phyloP scores from a whole-genome alignment of 306 rosid genomes.

The Glycine latifolia region DNA sequence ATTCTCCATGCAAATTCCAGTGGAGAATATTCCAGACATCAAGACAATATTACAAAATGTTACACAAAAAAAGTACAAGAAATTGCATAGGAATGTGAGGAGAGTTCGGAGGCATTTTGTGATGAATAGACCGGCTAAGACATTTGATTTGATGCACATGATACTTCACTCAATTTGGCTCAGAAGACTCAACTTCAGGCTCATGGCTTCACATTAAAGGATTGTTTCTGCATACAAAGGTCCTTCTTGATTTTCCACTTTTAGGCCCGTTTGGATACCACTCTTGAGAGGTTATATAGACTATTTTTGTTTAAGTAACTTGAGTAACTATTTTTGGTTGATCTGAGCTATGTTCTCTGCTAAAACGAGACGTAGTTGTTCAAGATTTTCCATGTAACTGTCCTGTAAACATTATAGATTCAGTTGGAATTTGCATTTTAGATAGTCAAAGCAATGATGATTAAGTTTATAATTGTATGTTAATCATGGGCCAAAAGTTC shows the following conservation, averaged over 20 bases:
- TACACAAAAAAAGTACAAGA: slow-evolving; percentile 54
- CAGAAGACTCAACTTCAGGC: slow-evolving; percentile 59
- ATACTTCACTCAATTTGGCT: slow-evolving; percentile 83
- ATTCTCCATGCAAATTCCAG: slow-evolving; percentile 67
- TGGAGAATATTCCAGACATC: slow-evolving; percentile 58
- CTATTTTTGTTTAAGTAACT: slow-evolving; percentile 11
- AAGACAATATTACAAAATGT: slow-evolving; percentile 61
- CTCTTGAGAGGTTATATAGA: background rate
- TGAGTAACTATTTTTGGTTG: background rate
- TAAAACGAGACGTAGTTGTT: background rate
- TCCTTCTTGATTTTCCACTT: background rate
- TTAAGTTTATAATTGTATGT: background rate
- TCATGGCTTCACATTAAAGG: slow-evolving; percentile 33
- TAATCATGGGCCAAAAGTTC: slow-evolving; percentile 1
- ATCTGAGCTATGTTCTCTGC: background rate
- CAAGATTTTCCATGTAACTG: background rate
- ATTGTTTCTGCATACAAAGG: background rate
- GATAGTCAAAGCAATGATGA: background rate
- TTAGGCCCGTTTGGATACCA: background rate
- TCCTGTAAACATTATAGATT: background rate
- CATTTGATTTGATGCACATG: slow-evolving; percentile 80
- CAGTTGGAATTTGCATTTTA: background rate
- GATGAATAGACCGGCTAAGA: slow-evolving; percentile 68
- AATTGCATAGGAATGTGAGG: slow-evolving; percentile 56
- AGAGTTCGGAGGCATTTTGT: slow-evolving; percentile 65